Evolutionary conservation across 768 basidiomycete species (phyloP).

Genomic region (Phaeolepiota aurea): DNA sequence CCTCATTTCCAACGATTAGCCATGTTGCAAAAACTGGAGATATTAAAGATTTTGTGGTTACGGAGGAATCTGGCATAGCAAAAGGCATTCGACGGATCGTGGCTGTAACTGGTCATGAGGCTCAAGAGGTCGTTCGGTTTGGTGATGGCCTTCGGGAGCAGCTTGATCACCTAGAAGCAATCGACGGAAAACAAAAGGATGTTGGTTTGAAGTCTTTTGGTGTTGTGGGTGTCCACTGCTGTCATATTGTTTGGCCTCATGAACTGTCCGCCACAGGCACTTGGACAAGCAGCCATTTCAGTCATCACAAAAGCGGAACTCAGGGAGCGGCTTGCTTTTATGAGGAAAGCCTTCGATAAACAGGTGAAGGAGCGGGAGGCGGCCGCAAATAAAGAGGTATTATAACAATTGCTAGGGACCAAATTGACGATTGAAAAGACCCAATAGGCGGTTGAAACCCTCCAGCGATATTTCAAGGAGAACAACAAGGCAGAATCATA

Average conservation of each 20-base stretch:
- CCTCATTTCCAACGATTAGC: constrained; percentile 35
- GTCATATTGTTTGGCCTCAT: constrained; percentile 2
- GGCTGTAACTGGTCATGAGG: constrained; percentile 92
- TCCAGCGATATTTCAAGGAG: constrained; percentile 70
- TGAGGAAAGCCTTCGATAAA: constrained; percentile 82
- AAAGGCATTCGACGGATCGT: constrained; percentile 95
- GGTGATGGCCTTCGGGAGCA: constrained; percentile 56
- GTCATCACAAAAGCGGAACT: constrained; percentile 74
- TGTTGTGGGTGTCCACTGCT: constrained; percentile 40
- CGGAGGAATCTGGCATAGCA: constrained; percentile 94
- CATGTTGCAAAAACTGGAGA: constrained; percentile 96
- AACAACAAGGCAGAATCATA: constrained; percentile 65
- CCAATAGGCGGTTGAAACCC: constrained; percentile 61
- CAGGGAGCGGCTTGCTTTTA: constrained; percentile 58
- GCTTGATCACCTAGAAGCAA: constrained; percentile 52
- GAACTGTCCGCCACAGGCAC: constrained; percentile 48
- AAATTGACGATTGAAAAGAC: too few relatives aligned
- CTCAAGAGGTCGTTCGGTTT: constrained; percentile 65
- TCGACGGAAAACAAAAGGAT: constrained; percentile 78
- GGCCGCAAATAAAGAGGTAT: constrained; percentile 70
- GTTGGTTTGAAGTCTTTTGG: constrained; percentile 74
- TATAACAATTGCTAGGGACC: too few relatives aligned
- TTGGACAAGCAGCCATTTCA: constrained; percentile 85
- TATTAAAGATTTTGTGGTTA: constrained; percentile 93
- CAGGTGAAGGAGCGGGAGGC: constrained; percentile 76